Conservation (phyloP, 2,329 filamentous ascomycete species). For the Pseudogymnoascus sp. region DNA sequence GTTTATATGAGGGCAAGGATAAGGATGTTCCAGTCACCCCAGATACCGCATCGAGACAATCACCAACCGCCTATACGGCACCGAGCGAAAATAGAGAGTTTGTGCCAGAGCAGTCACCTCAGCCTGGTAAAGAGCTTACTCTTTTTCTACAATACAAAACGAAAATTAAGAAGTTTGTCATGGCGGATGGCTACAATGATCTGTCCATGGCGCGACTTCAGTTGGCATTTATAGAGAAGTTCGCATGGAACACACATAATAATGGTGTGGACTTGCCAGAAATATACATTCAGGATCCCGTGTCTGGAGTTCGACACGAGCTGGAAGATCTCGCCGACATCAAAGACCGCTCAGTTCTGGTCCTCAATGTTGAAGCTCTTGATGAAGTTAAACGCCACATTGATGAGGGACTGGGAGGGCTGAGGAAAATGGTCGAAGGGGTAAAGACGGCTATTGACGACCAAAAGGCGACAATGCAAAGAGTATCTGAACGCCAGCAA, state of each 20-base stretch:
- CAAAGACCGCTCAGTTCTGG: slow-evolving; percentile 91
- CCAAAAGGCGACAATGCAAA: slow-evolving; percentile 73
- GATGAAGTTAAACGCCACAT: slow-evolving; percentile 97
- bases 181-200: slow-evolving; percentile 75
- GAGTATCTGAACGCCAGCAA: slow-evolving; percentile 83
- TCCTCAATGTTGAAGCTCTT: slow-evolving; percentile 83
- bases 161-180: slow-evolving; percentile 91
- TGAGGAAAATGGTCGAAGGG: slow-evolving; percentile 77
- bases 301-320: slow-evolving; percentile 95
- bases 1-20: slow-evolving; percentile 13
- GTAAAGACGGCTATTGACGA: slow-evolving; percentile 78
- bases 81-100: slow-evolving; percentile 40
- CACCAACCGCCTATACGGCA: slow-evolving; percentile 6
- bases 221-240: slow-evolving; percentile 96
- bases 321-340: slow-evolving; percentile 88
- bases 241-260: slow-evolving; percentile 95
- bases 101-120: slow-evolving; percentile 58
- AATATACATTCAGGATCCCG: slow-evolving; percentile 93
- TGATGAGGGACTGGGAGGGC: slow-evolving; percentile 76
- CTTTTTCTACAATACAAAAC: slow-evolving; percentile 94
- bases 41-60: slow-evolving; percentile 10
- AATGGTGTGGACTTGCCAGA: slow-evolving; percentile 90
- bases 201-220: slow-evolving; percentile 83
- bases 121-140: slow-evolving; percentile 75
- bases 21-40: slow-evolving; percentile 18